phyloP scores from a whole-genome alignment of 345 rosid genomes.

The Brassica nigra region DNA sequence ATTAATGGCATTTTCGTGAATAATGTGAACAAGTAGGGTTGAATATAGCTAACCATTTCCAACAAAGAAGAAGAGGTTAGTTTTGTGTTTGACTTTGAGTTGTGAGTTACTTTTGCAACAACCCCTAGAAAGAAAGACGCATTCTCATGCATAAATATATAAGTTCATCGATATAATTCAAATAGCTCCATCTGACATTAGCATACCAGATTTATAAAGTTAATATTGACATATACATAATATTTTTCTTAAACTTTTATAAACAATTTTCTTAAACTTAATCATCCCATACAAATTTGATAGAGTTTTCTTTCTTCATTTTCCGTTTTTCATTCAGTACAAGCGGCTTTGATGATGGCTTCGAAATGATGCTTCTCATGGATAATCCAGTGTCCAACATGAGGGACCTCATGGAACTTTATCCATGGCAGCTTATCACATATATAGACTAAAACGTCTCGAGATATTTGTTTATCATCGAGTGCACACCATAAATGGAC shows the following conservation, averaged over 20 bases:
- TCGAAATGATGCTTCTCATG: conserved; percentile 38
- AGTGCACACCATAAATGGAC: conserved; percentile 77
- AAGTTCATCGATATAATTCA: not conserved
- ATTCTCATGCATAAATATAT: not conserved
- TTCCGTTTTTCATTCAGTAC: conserved; percentile 3
- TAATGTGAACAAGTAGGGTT: too few species aligned
- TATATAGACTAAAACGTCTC: conserved; percentile 47
- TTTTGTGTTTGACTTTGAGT: too few species aligned
- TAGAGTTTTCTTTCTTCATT: not conserved
- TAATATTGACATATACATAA: not conserved
- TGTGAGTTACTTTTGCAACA: too few species aligned
- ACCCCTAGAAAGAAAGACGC: not conserved
- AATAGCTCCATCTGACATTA: not conserved
- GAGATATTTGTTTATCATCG: conserved; percentile 62
- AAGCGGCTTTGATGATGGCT: conserved; percentile 37
- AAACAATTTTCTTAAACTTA: not conserved
- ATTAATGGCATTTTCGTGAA: too few species aligned
- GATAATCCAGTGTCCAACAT: conserved; percentile 57
- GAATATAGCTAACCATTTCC: too few species aligned
- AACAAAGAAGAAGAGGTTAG: too few species aligned
- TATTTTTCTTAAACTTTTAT: not conserved
- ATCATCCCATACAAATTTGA: not conserved
- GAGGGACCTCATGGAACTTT: conserved; percentile 64
- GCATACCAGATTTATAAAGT: not conserved
- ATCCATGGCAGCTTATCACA: conserved; percentile 73